Conservation (phyloP, 192 early-diverging fungal species). For the Jimgerdemannia lactiflua region DNA sequence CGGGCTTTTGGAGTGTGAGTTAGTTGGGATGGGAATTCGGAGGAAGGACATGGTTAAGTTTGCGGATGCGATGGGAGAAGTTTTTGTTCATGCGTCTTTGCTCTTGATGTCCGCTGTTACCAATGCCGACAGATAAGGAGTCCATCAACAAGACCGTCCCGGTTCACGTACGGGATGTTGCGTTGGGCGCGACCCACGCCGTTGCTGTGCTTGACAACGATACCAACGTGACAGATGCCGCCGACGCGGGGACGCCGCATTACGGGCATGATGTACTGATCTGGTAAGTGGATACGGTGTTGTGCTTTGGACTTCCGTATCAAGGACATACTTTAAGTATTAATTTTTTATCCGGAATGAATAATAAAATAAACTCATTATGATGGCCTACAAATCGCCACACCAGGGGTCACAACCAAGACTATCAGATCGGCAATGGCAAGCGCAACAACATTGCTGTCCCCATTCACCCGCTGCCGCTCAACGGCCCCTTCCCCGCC, state of each 20-base stretch:
- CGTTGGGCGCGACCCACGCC: constrained; percentile 34
- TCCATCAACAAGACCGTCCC: constrained; percentile 27
- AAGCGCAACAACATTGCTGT: constrained; percentile 34
- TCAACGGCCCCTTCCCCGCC: constrained; percentile 19
- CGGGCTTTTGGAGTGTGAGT: constrained; percentile 2
- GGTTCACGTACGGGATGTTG: constrained; percentile 32
- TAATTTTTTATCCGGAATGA: too few species aligned
- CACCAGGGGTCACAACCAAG: constrained; percentile 36
- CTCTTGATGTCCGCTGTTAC: neutral
- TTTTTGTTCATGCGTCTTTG: too few species aligned
- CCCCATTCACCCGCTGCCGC: constrained; percentile 29
- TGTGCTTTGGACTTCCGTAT: too few species aligned
- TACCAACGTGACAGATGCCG: constrained; percentile 10
- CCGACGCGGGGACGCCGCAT: constrained; percentile 12
- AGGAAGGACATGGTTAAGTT: too few species aligned
- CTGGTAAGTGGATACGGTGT: constrained; percentile 14
- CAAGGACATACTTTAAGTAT: too few species aligned
- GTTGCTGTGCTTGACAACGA: constrained; percentile 41
- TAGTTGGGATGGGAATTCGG: too few species aligned
- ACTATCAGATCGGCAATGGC: constrained; percentile 34
- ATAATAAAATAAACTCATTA: too few species aligned
- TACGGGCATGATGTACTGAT: constrained; percentile 35
- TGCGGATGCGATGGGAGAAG: too few species aligned
- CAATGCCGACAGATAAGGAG: constrained; percentile 25
- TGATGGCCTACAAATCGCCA: too few species aligned